Evolutionary conservation across 2,329 filamentous ascomycete species (phyloP).

Genomic region (Mycosphaerella sp.): DNA sequence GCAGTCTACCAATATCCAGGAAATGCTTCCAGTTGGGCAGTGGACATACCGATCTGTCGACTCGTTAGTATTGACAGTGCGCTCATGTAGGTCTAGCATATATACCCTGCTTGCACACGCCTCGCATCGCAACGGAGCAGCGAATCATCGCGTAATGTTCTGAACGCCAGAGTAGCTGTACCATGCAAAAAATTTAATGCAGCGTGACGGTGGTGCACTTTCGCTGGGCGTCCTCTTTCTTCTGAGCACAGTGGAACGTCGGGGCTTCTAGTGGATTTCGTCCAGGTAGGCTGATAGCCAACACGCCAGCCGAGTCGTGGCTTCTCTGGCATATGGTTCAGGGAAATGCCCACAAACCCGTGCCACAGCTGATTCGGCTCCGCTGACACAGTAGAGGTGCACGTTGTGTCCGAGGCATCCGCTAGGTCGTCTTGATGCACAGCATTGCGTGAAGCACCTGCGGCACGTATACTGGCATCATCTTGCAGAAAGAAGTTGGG

Average conservation of each 20-base stretch:
- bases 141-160: neutral
- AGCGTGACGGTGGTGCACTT: neutral
- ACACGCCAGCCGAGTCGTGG: neutral
- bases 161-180: neutral
- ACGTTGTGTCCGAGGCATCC: neutral
- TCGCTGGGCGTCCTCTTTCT: neutral
- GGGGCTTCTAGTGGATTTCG: neutral
- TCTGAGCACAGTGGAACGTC: neutral
- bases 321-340: neutral
- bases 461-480: too few species aligned
- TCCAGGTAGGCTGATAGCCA: neutral
- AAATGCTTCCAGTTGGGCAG: slow-evolving; percentile 2
- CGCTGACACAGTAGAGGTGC: neutral
- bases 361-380: neutral
- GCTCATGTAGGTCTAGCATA: too few species aligned
- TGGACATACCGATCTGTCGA: neutral
- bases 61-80: slow-evolving; percentile 1
- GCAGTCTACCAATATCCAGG: neutral
- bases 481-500: neutral
- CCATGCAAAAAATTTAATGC: neutral
- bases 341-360: neutral
- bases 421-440: neutral
- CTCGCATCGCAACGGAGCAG: neutral
- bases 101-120: too few species aligned
- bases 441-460: too few species aligned